Evolutionary conservation across 495 filamentous ascomycete genomes (phyloP).

Genomic region (Podospora sp.): DNA sequence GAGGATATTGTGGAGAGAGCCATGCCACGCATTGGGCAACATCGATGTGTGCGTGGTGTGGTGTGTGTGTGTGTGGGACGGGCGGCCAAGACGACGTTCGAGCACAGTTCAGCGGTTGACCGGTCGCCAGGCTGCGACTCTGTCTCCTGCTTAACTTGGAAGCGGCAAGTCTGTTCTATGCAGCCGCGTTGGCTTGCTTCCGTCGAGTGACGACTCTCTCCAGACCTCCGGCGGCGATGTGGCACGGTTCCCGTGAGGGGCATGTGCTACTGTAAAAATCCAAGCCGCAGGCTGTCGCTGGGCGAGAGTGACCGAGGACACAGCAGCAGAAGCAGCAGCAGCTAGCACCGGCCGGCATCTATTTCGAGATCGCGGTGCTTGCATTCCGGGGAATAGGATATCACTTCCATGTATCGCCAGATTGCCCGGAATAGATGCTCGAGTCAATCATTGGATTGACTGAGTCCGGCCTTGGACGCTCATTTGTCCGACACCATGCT

Average conservation of each 20-base stretch:
- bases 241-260: not conserved
- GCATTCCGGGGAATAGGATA: not conserved
- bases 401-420: not conserved
- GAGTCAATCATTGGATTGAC: not conserved
- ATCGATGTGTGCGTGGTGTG: not conserved
- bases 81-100: constrained; percentile 5
- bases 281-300: not conserved
- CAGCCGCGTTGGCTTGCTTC: not conserved
- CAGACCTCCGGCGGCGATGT: not conserved
- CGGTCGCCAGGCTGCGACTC: not conserved
- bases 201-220: not conserved
- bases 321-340: not conserved
- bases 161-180: not conserved
- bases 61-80: constrained; percentile 4
- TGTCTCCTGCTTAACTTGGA: constrained; percentile 8
- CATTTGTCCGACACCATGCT: not conserved
- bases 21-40: constrained; percentile 17
- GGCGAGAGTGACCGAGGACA: not conserved
- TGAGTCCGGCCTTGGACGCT: not conserved
- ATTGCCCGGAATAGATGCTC: constrained; percentile 2
- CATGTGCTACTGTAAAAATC: not conserved
- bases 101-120: constrained; percentile 8
- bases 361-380: not conserved
- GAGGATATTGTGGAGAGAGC: constrained; percentile 23
- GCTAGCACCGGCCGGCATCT: not conserved